A percentile compares a stretch with the other conserved stretches of the same genome.
Conservation (phyloP, 2,329 filamentous ascomycete species). For the Aspergillus flavus region DNA sequence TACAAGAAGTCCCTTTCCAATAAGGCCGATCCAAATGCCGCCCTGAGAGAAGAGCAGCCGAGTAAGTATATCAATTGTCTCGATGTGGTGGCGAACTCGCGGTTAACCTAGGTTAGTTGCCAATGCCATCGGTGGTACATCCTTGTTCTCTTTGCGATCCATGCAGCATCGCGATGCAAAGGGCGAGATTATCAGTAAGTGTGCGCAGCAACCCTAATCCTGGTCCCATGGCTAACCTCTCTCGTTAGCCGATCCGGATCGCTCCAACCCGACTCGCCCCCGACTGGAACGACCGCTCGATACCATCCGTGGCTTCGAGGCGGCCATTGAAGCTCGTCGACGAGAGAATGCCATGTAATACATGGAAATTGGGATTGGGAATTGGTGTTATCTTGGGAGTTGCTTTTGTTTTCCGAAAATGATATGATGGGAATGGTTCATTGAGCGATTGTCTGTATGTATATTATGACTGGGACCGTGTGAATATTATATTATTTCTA, state of each 20-base stretch:
- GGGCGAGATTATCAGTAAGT: conserved; percentile 76
- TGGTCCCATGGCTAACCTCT: conserved; percentile 15
- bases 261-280: conserved; percentile 84
- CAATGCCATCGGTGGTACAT: conserved; percentile 17
- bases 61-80: conserved; percentile 57
- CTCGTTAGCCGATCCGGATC: conserved; percentile 75
- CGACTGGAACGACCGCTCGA: conserved; percentile 88
- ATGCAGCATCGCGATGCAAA: conserved; percentile 75
- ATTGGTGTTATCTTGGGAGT: conserved; percentile 1
- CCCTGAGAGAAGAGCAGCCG: conserved; percentile 81
- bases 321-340: conserved; percentile 70
- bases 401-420: neutral
- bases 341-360: conserved; percentile 49
- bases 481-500: conserved; percentile 2
- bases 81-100: conserved; percentile 1
- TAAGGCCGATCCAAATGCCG: conserved; percentile 84
- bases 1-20: conserved; percentile 55
- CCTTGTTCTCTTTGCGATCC: conserved; percentile 64
- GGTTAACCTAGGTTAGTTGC: conserved; percentile 26
- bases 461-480: conserved; percentile 1
- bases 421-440: conserved; percentile 13
- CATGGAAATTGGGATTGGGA: neutral
- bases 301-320: conserved; percentile 88
- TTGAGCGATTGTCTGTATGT: conserved; percentile 3
- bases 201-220: neutral